Evolutionary conservation across 1,284 basidiomycete genomes (phyloP).

Genomic region (Dichomitus squalens): DNA sequence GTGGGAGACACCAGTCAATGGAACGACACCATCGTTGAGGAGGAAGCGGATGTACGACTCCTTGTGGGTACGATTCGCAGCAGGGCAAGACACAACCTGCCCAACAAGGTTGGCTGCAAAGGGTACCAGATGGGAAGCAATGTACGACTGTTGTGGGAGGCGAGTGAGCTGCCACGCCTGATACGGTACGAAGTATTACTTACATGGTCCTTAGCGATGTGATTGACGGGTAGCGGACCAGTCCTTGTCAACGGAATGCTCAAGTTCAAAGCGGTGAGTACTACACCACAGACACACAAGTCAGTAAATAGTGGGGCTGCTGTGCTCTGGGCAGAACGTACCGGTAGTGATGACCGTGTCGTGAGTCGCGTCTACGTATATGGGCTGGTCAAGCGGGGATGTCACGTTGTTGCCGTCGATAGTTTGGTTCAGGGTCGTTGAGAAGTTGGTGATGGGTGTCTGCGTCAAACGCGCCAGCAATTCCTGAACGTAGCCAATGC

Average conservation of each 20-base stretch:
- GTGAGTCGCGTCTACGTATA: constrained; percentile 60
- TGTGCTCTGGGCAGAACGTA: too few relatives aligned
- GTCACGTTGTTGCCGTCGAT: constrained; percentile 52
- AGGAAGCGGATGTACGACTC: constrained; percentile 55
- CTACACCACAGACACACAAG: constrained; percentile 39
- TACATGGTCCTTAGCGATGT: constrained; percentile 58
- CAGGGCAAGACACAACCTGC: constrained; percentile 59
- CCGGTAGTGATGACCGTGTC: constrained; percentile 47
- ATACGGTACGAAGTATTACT: background rate
- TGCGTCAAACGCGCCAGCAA: constrained; percentile 52
- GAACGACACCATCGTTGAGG: constrained; percentile 62
- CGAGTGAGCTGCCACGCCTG: background rate
- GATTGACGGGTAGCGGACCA: constrained; percentile 58
- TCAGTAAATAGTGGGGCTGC: too few relatives aligned
- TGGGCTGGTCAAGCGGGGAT: constrained; percentile 63
- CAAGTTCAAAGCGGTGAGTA: constrained; percentile 62
- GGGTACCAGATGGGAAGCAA: constrained; percentile 47
- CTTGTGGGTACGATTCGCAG: constrained; percentile 12
- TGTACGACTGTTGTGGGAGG: constrained; percentile 41
- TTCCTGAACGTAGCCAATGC: constrained; percentile 66
- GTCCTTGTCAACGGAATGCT: constrained; percentile 51
- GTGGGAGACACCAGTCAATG: constrained; percentile 42
- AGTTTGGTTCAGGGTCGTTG: constrained; percentile 57
- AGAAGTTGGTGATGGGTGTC: constrained; percentile 50
- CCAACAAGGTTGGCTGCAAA: constrained; percentile 62